A percentile compares a stretch with the other conserved stretches of the same genome.
Evolutionary conservation across 768 basidiomycete species (phyloP).

Genomic region (Psilocybe sp.): DNA sequence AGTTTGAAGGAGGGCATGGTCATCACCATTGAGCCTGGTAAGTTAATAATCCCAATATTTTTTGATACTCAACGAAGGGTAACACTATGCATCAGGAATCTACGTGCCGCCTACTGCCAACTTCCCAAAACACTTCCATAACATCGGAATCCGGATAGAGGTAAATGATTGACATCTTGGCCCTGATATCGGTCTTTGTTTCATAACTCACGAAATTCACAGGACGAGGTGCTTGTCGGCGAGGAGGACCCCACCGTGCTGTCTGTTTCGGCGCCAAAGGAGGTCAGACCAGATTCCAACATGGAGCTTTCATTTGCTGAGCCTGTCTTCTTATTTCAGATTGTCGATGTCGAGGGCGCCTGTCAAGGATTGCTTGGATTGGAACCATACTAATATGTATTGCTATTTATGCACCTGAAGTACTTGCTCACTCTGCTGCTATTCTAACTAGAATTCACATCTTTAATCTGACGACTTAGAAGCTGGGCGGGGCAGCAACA

Average conservation of each 20-base stretch:
- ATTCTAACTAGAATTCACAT: no score
- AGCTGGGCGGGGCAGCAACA: no score
- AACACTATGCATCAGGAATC: conserved; percentile 45
- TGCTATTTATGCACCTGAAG: no score
- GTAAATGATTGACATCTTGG: conserved; percentile 27
- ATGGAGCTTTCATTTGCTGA: no score
- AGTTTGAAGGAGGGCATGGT: conserved; percentile 86
- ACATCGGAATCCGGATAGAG: conserved; percentile 91
- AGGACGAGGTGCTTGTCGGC: conserved; percentile 76
- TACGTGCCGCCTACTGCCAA: conserved; percentile 80
- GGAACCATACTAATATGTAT: conserved; percentile 36
- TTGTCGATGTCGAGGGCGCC: conserved; percentile 75
- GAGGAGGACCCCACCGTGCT: conserved; percentile 60
- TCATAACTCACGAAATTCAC: not conserved
- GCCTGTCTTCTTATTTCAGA: conserved; percentile 30
- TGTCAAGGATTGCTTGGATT: conserved; percentile 72
- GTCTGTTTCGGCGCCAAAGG: conserved; percentile 76
- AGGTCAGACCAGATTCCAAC: conserved; percentile 45
- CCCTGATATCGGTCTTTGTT: not conserved
- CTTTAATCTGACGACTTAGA: no score
- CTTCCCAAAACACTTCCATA: conserved; percentile 88
- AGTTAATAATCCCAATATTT: no score
- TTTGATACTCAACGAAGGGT: no score
- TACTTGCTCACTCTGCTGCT: no score
- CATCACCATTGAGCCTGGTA: conserved; percentile 88